These are phyloP conservation scores for Hansfordia pulvinata DNA, from an alignment of 2,329 filamentous ascomycete genomes.

Conservation along the genomic window DNA sequence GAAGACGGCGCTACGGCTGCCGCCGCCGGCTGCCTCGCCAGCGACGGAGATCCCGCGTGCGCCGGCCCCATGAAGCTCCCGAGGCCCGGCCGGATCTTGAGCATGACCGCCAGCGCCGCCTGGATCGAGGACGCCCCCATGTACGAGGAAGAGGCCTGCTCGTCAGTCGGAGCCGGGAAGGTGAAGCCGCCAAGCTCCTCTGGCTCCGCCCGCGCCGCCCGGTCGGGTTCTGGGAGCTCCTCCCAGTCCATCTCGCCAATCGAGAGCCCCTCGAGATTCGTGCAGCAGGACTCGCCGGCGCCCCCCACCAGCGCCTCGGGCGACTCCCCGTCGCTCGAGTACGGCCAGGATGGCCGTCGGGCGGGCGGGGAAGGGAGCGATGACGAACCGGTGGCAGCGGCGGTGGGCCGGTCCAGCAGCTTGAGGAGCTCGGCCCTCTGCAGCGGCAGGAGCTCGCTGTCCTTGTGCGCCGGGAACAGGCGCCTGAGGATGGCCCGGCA, in stretches of 20 bases:
- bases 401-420: constrained; percentile 33
- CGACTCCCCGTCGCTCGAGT: no score
- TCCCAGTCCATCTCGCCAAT: constrained; percentile 55
- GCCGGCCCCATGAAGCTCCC: constrained; percentile 28
- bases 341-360: no score
- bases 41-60: no score
- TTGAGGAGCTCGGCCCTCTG: constrained; percentile 46
- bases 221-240: constrained; percentile 41
- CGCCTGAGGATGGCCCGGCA: constrained; percentile 48
- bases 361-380: constrained; percentile 35
- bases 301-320: no score
- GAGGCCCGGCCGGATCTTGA: constrained; percentile 36
- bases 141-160: constrained; percentile 50
- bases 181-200: constrained; percentile 62
- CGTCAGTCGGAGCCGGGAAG: constrained; percentile 43
- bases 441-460: constrained; percentile 35
- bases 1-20: no score
- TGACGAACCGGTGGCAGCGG: constrained; percentile 31
- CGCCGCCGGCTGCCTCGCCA: no score
- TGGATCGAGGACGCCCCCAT: constrained; percentile 64
- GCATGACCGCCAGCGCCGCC: constrained; percentile 60
- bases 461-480: constrained; percentile 44
- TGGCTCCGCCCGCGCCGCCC: constrained; percentile 47
- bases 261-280: no score
- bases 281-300: no score